Percentiles rank a stretch among this genome's conserved stretches.
Conservation (phyloP, 2,329 filamentous ascomycete genomes). For the Podosphaera fusca region DNA sequence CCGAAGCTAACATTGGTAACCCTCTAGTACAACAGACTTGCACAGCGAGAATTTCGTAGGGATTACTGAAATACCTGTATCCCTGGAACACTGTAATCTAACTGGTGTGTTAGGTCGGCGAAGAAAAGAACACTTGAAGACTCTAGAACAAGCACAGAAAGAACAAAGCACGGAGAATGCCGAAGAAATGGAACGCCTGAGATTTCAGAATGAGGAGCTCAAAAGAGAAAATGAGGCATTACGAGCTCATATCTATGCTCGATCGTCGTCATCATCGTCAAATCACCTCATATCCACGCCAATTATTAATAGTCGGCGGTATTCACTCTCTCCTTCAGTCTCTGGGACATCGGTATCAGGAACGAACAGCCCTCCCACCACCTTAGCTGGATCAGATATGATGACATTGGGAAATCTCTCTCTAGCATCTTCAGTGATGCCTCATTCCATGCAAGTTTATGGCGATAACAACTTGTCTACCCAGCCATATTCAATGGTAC, state of each 20-base stretch:
- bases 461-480: conserved; percentile 13
- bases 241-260: conserved; percentile 17
- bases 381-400: conserved; percentile 12
- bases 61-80: neutral
- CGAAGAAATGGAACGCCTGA: conserved; percentile 20
- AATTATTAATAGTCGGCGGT: conserved; percentile 12
- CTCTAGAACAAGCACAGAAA: conserved; percentile 20
- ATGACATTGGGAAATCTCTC: conserved; percentile 15
- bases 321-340: conserved; percentile 16
- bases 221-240: conserved; percentile 20
- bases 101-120: conserved; percentile 17
- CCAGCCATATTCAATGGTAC: conserved; percentile 17
- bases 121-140: conserved; percentile 22
- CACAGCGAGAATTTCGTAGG: conserved; percentile 23
- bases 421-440: conserved; percentile 15
- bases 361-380: conserved; percentile 13
- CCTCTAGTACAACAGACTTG: conserved; percentile 19
- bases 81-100: conserved; percentile 2
- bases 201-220: conserved; percentile 20
- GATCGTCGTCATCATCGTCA: conserved; percentile 15
- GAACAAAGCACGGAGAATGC: conserved; percentile 19
- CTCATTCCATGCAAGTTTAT: conserved; percentile 14
- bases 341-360: conserved; percentile 15
- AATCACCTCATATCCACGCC: conserved; percentile 10
- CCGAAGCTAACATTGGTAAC: neutral